Evolutionary conservation across 192 early-diverging fungal genomes (phyloP).

Genomic region (Lunasporangiospora selenospora): DNA sequence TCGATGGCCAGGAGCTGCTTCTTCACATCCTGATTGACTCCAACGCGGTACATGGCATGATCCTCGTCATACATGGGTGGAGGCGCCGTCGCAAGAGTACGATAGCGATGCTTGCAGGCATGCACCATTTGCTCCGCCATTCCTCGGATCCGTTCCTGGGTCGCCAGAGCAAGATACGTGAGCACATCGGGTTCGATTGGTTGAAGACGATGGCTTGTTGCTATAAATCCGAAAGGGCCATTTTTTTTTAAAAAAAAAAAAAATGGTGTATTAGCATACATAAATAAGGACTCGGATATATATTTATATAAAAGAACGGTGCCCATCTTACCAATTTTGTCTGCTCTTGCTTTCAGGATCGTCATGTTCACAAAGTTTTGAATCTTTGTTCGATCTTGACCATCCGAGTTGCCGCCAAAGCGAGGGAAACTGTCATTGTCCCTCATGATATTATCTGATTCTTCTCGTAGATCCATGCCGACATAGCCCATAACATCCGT

Average conservation of each 20-base stretch:
- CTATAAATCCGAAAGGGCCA: slow-evolving; percentile 12
- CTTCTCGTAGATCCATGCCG: slow-evolving; percentile 76
- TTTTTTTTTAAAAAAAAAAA: neutral
- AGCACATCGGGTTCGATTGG: slow-evolving; percentile 66
- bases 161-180: slow-evolving; percentile 69
- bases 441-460: slow-evolving; percentile 64
- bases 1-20: slow-evolving; percentile 75
- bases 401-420: slow-evolving; percentile 8
- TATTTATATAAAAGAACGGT: neutral
- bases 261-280: neutral
- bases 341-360: slow-evolving; percentile 38
- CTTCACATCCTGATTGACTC: slow-evolving; percentile 69
- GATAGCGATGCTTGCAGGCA: slow-evolving; percentile 74
- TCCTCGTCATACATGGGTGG: slow-evolving; percentile 61
- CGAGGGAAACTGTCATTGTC: slow-evolving; percentile 39
- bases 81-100: slow-evolving; percentile 64
- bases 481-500: slow-evolving; percentile 84
- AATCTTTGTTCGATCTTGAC: slow-evolving; percentile 28
- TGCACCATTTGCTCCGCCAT: slow-evolving; percentile 73
- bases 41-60: slow-evolving; percentile 72
- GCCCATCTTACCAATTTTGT: slow-evolving; percentile 49
- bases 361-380: slow-evolving; percentile 58
- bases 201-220: slow-evolving; percentile 32
- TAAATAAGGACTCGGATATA: neutral
- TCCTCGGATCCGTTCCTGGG: slow-evolving; percentile 68